These are phyloP conservation scores for Kodamaea neixiangensis DNA, from an alignment of 805 yeast genomes.

Conservation along the genomic window DNA sequence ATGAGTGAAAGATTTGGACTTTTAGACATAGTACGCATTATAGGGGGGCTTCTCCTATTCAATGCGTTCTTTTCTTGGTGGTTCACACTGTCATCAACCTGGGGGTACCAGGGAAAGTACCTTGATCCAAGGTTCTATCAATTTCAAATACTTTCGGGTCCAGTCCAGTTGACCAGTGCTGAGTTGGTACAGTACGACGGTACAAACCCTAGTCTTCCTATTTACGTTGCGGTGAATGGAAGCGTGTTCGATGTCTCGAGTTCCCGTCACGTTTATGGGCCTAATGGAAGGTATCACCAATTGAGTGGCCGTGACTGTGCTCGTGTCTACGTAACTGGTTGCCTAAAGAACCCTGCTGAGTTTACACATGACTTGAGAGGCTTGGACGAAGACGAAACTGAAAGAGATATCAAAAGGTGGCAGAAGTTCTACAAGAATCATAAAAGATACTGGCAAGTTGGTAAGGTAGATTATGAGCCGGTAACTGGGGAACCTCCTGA, in stretches of 20 bases:
- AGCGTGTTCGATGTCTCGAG: conserved; percentile 64
- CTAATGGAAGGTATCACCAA: conserved; percentile 53
- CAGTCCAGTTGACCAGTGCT: conserved; percentile 39
- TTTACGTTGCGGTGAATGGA: conserved; percentile 61
- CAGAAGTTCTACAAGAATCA: conserved; percentile 47
- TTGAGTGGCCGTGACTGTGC: conserved; percentile 71
- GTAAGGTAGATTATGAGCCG: conserved; percentile 50
- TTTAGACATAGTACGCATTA: conserved; percentile 44
- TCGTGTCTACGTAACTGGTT: conserved; percentile 70
- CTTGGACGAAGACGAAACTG: conserved; percentile 44
- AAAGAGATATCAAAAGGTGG: conserved; percentile 51
- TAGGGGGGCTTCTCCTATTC: conserved; percentile 48
- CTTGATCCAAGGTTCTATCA: conserved; percentile 44
- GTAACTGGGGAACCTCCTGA: conserved; percentile 52
- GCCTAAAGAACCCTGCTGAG: conserved; percentile 55
- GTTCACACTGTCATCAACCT: conserved; percentile 56
- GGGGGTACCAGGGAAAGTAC: conserved; percentile 62
- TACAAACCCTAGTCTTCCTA: conserved; percentile 45
- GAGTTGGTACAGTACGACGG: conserved; percentile 58
- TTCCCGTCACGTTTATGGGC: conserved; percentile 55
- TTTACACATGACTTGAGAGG: conserved; percentile 69
- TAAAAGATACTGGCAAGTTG: conserved; percentile 62
- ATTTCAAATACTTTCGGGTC: conserved; percentile 18
- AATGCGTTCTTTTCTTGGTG: conserved; percentile 55
- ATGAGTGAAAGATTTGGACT: conserved; percentile 23